Evolutionary conservation across 202 grass and related monocot species (phyloP).

Genomic region (Musa balbisiana): DNA sequence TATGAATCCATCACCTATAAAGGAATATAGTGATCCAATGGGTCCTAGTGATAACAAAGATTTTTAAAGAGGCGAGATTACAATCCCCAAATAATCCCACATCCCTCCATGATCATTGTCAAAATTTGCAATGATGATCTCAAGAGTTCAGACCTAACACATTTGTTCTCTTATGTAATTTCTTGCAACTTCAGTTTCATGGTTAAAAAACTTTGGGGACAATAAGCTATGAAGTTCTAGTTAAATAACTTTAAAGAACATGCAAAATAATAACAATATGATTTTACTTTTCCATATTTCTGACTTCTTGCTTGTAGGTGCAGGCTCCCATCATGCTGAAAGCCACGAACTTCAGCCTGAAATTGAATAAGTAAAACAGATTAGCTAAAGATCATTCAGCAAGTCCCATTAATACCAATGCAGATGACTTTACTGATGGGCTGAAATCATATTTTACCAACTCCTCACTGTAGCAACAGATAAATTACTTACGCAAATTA

Average conservation of each 20-base stretch:
- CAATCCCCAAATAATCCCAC: too few species aligned
- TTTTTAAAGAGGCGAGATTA: too few species aligned
- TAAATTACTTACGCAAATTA: constrained; percentile 15
- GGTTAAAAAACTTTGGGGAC: neutral
- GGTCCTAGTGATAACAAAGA: too few species aligned
- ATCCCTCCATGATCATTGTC: too few species aligned
- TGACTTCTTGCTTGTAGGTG: constrained; percentile 99
- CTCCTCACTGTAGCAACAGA: neutral
- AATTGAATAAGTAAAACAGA: constrained; percentile 9
- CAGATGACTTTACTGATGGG: neutral
- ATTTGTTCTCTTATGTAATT: too few species aligned
- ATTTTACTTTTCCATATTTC: constrained; percentile 90
- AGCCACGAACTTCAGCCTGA: constrained; percentile 91
- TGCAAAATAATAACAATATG: neutral
- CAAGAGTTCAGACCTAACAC: too few species aligned
- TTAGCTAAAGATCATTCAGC: neutral
- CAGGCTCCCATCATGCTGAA: constrained; percentile 89
- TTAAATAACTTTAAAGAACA: neutral
- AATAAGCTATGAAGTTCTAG: neutral
- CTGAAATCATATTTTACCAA: neutral
- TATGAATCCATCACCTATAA: too few species aligned
- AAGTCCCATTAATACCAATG: neutral
- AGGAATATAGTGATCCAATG: too few species aligned
- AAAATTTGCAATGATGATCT: too few species aligned
- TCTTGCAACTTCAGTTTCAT: too few species aligned